Evolutionary conservation across 164 flowering plant genomes (phyloP).

Genomic region (Umbilicus rupestris): DNA sequence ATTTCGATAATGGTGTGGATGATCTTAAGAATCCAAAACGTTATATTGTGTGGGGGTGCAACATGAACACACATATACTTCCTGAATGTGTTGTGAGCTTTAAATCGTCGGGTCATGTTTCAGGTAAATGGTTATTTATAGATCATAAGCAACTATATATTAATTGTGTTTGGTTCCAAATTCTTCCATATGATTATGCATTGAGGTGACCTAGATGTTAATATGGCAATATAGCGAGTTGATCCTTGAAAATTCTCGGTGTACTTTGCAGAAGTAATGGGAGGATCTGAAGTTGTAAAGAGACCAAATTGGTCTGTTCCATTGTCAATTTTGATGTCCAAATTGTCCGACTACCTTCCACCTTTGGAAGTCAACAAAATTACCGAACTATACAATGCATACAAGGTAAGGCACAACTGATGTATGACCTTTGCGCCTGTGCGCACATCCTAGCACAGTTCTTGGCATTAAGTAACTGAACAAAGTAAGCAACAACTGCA

Average conservation of each 20-base stretch:
- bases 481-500: background rate
- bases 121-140: slow-evolving; percentile 22
- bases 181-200: too few relatives aligned
- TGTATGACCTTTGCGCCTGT: background rate
- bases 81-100: slow-evolving; percentile 54
- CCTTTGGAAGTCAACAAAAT: background rate
- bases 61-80: slow-evolving; percentile 43
- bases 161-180: too few relatives aligned
- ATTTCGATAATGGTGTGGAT: slow-evolving; percentile 51
- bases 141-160: background rate
- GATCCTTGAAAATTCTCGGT: background rate
- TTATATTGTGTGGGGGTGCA: slow-evolving; percentile 45
- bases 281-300: background rate
- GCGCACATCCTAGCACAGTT: too few relatives aligned
- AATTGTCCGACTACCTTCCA: background rate
- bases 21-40: slow-evolving; percentile 34
- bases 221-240: background rate
- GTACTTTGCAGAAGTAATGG: background rate
- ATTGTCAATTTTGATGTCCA: background rate
- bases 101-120: slow-evolving; percentile 15
- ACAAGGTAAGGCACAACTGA: background rate
- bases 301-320: background rate
- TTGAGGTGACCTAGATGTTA: background rate
- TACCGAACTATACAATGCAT: background rate
- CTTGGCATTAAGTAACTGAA: too few relatives aligned